A percentile compares a stretch with the other conserved stretches of the same genome.
These are phyloP conservation scores for Ceratocystis eucalypticola DNA, from an alignment of 2,329 filamentous ascomycete species.

Conservation along the genomic window DNA sequence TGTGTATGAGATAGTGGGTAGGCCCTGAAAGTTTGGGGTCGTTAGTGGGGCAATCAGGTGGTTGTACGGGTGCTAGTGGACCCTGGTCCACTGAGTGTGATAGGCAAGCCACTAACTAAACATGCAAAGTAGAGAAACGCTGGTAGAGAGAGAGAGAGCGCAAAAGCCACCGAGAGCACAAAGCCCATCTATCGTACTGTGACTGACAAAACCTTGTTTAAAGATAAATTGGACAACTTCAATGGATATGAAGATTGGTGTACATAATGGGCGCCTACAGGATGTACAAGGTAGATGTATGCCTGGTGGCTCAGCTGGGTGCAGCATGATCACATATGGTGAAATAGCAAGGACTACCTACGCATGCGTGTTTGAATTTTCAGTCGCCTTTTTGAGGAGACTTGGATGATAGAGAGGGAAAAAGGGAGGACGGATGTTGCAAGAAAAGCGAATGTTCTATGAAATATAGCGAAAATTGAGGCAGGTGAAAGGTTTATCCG, in stretches of 20 bases:
- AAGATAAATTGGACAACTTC: background rate
- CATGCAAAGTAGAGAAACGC: background rate
- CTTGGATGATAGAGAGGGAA: background rate
- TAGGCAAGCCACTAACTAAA: background rate
- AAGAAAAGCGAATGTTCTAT: too few relatives aligned
- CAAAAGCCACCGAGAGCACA: background rate
- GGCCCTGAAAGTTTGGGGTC: too few relatives aligned
- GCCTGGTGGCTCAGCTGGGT: background rate
- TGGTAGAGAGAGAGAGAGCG: too few relatives aligned
- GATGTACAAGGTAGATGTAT: background rate
- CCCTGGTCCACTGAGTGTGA: too few relatives aligned
- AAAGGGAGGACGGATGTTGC: too few relatives aligned
- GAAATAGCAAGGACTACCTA: background rate
- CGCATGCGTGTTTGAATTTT: background rate
- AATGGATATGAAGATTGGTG: too few relatives aligned
- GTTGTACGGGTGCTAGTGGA: too few relatives aligned
- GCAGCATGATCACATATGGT: background rate
- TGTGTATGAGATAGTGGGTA: too few relatives aligned
- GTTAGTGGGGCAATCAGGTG: too few relatives aligned
- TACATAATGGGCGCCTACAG: background rate
- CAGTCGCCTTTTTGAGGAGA: background rate
- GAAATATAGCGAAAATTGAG: too few relatives aligned
- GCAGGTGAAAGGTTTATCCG: too few relatives aligned
- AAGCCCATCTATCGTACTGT: background rate
- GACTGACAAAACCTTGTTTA: background rate